Evolutionary conservation across 768 basidiomycete species (phyloP), one percentile per base, ranked within the genome.

Genomic region (Gelatoporia subvermispora): DNA sequence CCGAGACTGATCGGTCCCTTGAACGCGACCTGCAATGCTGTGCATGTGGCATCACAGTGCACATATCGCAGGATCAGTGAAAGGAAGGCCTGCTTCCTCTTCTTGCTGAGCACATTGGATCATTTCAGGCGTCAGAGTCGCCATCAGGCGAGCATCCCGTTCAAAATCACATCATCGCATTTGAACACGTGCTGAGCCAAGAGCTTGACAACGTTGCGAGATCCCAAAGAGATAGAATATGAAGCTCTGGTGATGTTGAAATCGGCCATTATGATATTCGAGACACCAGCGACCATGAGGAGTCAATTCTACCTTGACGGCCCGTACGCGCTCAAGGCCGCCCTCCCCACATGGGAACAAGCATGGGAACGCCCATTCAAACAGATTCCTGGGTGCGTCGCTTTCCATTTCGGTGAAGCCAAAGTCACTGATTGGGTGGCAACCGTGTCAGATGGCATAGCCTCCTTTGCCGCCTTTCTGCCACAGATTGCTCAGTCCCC

Each of bases 21-120:
- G 21, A 3, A 63, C 55, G 0, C 57, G 45, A n/a, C 41, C 46
- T 3, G 54, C 52, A 1, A 50, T 53, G 0, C 50, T 48, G 17
- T 48, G 52, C 2, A 62, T 35, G 20, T 56, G 59, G 23, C 39
- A 22, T 8, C 39, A 20, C 1, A 62, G 51, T 8, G 49, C 9
- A 2, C 18, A 13, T 3, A 59, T 47, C 4, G 51, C 50, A 15
- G 48, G 39, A 24, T 58, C 34, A 2, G 45, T 44, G 8, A 38
- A 16, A 2, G 51, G 47, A 16, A 25, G 11, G 3, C 25, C 13
- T 2, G 17, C 1, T 13, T 35, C 50, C 45, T 74, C 72, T 54
- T 76, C 71, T n/a, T 55, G 23, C 18, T 53, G 60, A 0, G 72
- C 72, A 16, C 50, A 9, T 1, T 56, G 13, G 10, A 76, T 43